Conservation (phyloP, 768 basidiomycete genomes). For the Mycena chlorophos region DNA sequence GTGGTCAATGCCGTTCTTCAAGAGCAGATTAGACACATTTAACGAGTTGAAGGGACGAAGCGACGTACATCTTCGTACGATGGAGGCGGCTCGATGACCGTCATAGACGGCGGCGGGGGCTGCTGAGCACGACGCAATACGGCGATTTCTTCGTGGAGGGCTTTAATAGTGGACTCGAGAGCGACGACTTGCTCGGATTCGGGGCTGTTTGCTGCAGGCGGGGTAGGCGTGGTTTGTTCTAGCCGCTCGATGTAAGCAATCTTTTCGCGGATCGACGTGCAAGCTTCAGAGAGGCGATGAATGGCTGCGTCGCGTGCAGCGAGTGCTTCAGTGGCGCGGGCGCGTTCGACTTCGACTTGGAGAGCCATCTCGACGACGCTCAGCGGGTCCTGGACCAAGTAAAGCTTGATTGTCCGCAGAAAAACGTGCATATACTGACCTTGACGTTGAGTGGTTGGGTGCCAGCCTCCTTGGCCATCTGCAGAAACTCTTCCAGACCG, state of each 20-base stretch:
- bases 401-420: neutral
- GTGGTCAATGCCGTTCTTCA: conserved; percentile 21
- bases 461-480: conserved; percentile 10
- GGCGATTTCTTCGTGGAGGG: conserved; percentile 37
- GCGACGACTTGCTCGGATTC: conserved; percentile 39
- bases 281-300: conserved; percentile 58
- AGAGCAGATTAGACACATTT: neutral
- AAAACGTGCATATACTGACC: conserved; percentile 11
- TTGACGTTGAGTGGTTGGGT: conserved; percentile 11
- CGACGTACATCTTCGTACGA: conserved; percentile 17
- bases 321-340: conserved; percentile 56
- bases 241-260: conserved; percentile 49
- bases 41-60: neutral
- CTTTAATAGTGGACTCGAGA: conserved; percentile 40
- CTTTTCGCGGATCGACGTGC: conserved; percentile 62
- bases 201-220: conserved; percentile 1
- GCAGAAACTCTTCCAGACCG: conserved; percentile 15
- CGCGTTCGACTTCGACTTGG: conserved; percentile 53
- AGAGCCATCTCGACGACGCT: conserved; percentile 54
- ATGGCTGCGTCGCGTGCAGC: conserved; percentile 64
- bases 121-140: neutral
- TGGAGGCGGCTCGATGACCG: conserved; percentile 38
- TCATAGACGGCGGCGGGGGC: conserved; percentile 28
- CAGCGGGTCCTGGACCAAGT: conserved; percentile 43
- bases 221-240: conserved; percentile 38